A percentile compares a stretch with the other conserved stretches of the same genome.
Conservation (phyloP, 2,329 filamentous ascomycete genomes). For the Chaetothyriales sp. region DNA sequence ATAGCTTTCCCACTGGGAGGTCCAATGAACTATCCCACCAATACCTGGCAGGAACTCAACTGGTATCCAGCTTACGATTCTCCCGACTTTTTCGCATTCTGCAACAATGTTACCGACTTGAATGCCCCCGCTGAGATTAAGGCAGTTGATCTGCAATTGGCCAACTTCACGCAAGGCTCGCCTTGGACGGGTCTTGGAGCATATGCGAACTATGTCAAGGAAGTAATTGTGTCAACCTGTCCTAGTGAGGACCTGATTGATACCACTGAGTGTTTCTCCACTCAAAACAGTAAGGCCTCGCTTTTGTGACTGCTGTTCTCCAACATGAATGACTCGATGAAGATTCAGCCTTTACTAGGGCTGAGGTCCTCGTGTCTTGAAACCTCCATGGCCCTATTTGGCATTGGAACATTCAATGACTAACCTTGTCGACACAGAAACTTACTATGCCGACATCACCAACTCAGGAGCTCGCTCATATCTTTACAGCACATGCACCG, state of each 20-base stretch:
- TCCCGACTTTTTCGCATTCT: constrained; percentile 39
- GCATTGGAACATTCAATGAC: too few relatives aligned
- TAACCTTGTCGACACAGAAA: constrained; percentile 9
- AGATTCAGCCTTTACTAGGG: too few relatives aligned
- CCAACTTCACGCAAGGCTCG: constrained; percentile 35
- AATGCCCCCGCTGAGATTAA: constrained; percentile 30
- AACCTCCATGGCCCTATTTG: too few relatives aligned
- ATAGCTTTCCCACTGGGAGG: constrained; percentile 35
- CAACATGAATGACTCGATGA: background rate
- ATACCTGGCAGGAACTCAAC: constrained; percentile 41
- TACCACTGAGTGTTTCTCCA: constrained; percentile 31
- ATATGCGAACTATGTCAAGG: constrained; percentile 38
- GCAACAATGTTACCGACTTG: constrained; percentile 36
- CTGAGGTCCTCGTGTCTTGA: too few relatives aligned
- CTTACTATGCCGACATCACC: constrained; percentile 30
- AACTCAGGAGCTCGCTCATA: constrained; percentile 33
- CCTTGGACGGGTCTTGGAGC: constrained; percentile 37
- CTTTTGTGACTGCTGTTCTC: background rate
- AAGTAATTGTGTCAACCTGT: constrained; percentile 30
- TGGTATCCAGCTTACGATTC: constrained; percentile 31
- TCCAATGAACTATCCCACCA: constrained; percentile 35
- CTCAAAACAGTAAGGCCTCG: constrained; percentile 21
- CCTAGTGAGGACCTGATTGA: constrained; percentile 23
- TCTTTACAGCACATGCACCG: constrained; percentile 34
- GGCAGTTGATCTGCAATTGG: constrained; percentile 31